Evolutionary conservation across 1,284 basidiomycete genomes (phyloP), one percentile per base, ranked within the genome.

Genomic region (Trametes sp.): DNA sequence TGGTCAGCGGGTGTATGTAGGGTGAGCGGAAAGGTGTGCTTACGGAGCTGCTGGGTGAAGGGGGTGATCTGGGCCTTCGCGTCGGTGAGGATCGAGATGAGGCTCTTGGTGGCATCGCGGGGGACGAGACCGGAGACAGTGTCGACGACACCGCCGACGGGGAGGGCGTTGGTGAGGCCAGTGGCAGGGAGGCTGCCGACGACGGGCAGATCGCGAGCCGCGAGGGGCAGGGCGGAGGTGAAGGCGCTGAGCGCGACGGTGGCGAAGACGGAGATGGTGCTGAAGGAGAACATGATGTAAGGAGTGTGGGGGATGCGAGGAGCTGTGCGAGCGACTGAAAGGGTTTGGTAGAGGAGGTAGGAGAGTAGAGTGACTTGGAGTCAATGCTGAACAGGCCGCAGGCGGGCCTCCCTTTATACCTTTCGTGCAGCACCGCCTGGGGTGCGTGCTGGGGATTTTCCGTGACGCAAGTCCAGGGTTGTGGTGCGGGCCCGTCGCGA

Each of bases 251-350:
- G 74, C 54, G 80, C 76, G 56, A 79, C 71, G 61, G 77, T 69
- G 59, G 80, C 74, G 70, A 80, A 55, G 74, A 76, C 59, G 67
- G 77, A 72, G 68, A 80, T 57, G 68, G 74, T 70, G 70, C 69
- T 73, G 76, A 84, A 81, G 66, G 81, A 81, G 75, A 74, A 77
- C 83, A 84, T 84, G 31, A 6, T 33, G 29, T 42, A 59, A 62
- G 11, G 59, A 62, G 51, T 52, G 65, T 67, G 55, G n/a, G 57
- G 63, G 21, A 36, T 8, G 73, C 72, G 61, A 72, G 82, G 62
- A 49, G 69, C 74, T 81, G 79, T 72, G 72, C 71, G 72, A 67
- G 65, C 61, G 56, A 61, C 59, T 59, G 57, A 38, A 24, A 55
- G 41, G 35, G 53, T 54, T 42, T 51, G 38, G 41, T 54, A 50